Evolutionary conservation across 805 yeast genomes (phyloP).

Genomic region (Ogataea populi-albae): DNA sequence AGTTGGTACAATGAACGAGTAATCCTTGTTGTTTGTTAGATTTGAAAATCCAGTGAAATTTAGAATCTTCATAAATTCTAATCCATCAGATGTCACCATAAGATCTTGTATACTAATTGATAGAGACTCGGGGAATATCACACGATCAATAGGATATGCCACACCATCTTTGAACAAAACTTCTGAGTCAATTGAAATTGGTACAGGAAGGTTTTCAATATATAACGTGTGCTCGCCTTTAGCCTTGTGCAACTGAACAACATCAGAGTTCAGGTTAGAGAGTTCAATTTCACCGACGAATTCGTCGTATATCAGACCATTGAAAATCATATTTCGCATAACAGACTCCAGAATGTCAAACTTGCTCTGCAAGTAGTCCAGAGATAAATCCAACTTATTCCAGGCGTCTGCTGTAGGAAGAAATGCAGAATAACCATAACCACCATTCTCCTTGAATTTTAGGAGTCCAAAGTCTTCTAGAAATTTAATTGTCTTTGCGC

Average conservation of each 20-base stretch:
- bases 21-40: slow-evolving; percentile 40
- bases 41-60: slow-evolving; percentile 40
- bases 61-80: slow-evolving; percentile 45
- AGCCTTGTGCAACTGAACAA: slow-evolving; percentile 5
- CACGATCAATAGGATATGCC: slow-evolving; percentile 60
- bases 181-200: slow-evolving; percentile 51
- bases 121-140: slow-evolving; percentile 57
- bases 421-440: slow-evolving; percentile 68
- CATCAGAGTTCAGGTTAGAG: slow-evolving; percentile 14
- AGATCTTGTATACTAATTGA: slow-evolving; percentile 54
- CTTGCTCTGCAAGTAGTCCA: slow-evolving; percentile 56
- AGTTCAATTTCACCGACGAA: slow-evolving; percentile 33
- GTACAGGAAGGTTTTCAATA: slow-evolving; percentile 25
- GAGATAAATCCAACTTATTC: slow-evolving; percentile 57
- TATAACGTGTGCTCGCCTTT: slow-evolving; percentile 5
- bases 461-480: slow-evolving; percentile 51
- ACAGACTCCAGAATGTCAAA: slow-evolving; percentile 47
- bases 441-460: slow-evolving; percentile 45
- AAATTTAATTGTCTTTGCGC: slow-evolving; percentile 62
- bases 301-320: slow-evolving; percentile 68
- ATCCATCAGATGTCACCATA: slow-evolving; percentile 50
- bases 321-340: slow-evolving; percentile 56
- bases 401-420: slow-evolving; percentile 78
- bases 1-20: slow-evolving; percentile 74
- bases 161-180: slow-evolving; percentile 82